Evolutionary conservation across 768 basidiomycete species (phyloP).

Genomic region (Calocybe indica): DNA sequence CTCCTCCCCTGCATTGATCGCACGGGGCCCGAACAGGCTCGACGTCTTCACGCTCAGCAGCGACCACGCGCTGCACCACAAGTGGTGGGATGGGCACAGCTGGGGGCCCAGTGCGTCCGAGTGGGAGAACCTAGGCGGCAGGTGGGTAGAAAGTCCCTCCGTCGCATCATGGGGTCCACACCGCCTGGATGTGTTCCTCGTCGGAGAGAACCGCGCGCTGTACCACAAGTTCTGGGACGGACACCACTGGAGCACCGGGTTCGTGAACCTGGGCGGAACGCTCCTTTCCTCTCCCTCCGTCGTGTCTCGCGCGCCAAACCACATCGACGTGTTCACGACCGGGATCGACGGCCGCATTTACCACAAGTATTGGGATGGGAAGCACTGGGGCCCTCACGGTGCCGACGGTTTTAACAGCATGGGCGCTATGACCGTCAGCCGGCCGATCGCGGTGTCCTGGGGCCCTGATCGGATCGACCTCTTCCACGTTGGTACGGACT

Average conservation of each 20-base stretch:
- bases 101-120: constrained; percentile 1
- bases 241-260: neutral
- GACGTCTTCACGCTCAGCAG: constrained; percentile 9
- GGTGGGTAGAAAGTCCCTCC: constrained; percentile 2
- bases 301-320: neutral
- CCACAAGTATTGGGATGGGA: constrained; percentile 9
- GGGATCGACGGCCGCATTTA: constrained; percentile 3
- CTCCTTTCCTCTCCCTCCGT: neutral
- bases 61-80: constrained; percentile 6
- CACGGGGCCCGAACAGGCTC: constrained; percentile 8
- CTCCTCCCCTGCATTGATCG: constrained; percentile 4
- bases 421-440: neutral
- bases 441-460: constrained; percentile 2
- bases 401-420: neutral
- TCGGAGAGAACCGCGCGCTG: neutral
- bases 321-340: constrained; percentile 4
- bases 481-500: neutral
- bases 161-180: constrained; percentile 1
- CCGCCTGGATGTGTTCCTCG: constrained; percentile 4
- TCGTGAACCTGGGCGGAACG: neutral
- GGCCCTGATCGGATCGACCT: constrained; percentile 2
- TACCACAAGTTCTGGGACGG: constrained; percentile 4
- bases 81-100: constrained; percentile 4
- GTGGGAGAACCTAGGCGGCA: constrained; percentile 6
- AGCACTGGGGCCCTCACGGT: constrained; percentile 2